Base-by-base conservation (phyloP, 306 rosid genomes). In the Neltuma alba region DNA sequence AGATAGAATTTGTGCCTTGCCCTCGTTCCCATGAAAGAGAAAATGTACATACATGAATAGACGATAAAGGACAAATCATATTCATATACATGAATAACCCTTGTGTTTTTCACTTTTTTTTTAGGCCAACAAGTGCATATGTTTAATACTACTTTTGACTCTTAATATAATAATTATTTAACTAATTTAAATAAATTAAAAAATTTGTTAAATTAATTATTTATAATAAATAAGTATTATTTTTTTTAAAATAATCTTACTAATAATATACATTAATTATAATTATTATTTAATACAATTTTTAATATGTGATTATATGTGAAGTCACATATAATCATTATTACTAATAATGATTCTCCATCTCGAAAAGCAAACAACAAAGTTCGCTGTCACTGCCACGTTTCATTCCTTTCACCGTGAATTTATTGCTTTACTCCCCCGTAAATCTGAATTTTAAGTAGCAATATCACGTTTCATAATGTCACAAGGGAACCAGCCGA, bases 1-100 rank as follows among this genome's bases (percentile, higher is more conserved):
- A 77, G 37, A 70, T 73, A 72, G 89, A 89, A 84, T 83, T 34
- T 86, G 84, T 88, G 82, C 92, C 76, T 82, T 77, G 63, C 89
- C 76, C 78, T 76, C 42, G 63, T 61, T 62, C 36, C n/a, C 6
- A 76, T 28, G 42, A 77, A 42, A 57, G 61, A 27, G 40, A 23
- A 31, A 54, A 34, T 21, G 9, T 33, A 4, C 8, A 2, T 33
- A 4, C 8, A 2, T 30, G 28, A 34, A 33, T 3, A 27, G 76
- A 77, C 82, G 42, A 54, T 50, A 41, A 75, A 52, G 76, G 55
- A 64, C 81, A n/a, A n/a, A n/a, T n/a, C n/a, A n/a, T n/a, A n/a
- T n/a, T n/a, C n/a, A 69, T 31, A 8, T 2, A n/a, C 8, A 7
- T 52, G 10, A n/a, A 52, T n/a, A n/a, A n/a, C 28, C 21, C 58